These are phyloP conservation scores for Chenopodium album DNA, from an alignment of 148 eudicot species.

Conservation along the genomic window DNA sequence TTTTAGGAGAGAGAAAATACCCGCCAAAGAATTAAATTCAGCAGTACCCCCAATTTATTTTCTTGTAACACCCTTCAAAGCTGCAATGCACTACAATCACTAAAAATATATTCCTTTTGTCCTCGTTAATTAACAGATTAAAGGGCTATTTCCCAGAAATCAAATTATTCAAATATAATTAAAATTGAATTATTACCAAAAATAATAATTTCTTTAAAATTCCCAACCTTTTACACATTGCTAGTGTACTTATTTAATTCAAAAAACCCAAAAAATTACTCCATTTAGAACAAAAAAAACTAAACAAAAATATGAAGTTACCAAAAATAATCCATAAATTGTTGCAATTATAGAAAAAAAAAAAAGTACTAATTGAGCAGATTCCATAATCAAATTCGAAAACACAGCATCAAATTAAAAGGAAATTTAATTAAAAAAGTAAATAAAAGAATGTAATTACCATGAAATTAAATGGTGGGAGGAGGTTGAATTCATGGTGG, in stretches of 20 bases:
- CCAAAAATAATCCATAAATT: not conserved
- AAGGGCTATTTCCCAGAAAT: not conserved
- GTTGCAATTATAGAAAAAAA: not conserved
- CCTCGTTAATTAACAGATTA: not conserved
- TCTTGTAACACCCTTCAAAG: conserved; percentile 5
- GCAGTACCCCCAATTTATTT: not conserved
- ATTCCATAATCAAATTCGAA: not conserved
- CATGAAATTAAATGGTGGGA: not conserved
- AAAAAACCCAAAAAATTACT: too few species aligned
- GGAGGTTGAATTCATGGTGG: not conserved
- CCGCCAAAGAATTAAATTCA: conserved; percentile 13
- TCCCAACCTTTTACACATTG: not conserved
- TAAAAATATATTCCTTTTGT: not conserved
- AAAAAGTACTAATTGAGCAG: not conserved
- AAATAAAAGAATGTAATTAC: too few species aligned
- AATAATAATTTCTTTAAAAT: not conserved
- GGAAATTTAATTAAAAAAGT: too few species aligned
- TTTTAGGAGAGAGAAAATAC: conserved; percentile 12
- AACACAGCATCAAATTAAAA: not conserved
- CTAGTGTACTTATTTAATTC: not conserved
- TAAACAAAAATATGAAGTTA: not conserved
- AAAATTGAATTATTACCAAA: not conserved
- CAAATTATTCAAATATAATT: too few species aligned
- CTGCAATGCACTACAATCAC: not conserved
- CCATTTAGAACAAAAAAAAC: not conserved